A percentile compares a stretch with the other conserved stretches of the same genome.
Conservation (phyloP, 1,284 basidiomycete species). For the Schizophyllum amplum region DNA sequence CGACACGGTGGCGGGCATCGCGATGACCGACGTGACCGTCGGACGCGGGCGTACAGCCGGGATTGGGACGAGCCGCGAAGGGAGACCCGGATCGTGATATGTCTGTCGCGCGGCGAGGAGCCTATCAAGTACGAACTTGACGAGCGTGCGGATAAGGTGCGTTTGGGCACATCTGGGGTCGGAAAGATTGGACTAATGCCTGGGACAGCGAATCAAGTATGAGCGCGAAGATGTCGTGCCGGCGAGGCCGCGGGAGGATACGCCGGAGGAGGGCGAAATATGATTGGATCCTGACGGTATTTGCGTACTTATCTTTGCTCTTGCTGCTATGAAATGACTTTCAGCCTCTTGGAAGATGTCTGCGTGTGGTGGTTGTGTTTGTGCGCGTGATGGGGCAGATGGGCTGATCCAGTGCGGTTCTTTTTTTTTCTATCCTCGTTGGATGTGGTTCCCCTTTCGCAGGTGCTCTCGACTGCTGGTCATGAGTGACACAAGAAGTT, state of each 20-base stretch:
- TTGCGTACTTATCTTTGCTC: not conserved
- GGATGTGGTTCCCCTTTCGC: not conserved
- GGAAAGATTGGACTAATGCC: constrained; percentile 10
- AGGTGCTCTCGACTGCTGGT: too few relatives aligned
- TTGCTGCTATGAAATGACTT: not conserved
- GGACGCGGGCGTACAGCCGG: constrained; percentile 23
- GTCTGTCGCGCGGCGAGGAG: constrained; percentile 36
- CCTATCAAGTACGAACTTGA: constrained; percentile 18
- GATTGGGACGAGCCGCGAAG: constrained; percentile 13
- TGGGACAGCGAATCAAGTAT: constrained; percentile 43
- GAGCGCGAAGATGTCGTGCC: constrained; percentile 36
- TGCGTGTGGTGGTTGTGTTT: not conserved
- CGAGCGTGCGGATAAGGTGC: constrained; percentile 60
- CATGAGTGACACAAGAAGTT: too few relatives aligned
- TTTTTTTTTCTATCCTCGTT: not conserved
- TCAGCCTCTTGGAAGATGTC: not conserved
- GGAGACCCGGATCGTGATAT: constrained; percentile 18
- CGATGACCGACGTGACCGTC: constrained; percentile 26
- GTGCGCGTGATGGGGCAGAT: not conserved
- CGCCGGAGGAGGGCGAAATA: constrained; percentile 79
- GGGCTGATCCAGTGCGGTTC: not conserved
- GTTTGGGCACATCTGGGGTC: constrained; percentile 12
- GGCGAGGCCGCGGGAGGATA: constrained; percentile 33
- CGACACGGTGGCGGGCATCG: constrained; percentile 24
- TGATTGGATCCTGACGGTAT: constrained; percentile 20